phyloP scores from a whole-genome alignment of 805 yeast genomes.

The Lachancea kluyveri region DNA sequence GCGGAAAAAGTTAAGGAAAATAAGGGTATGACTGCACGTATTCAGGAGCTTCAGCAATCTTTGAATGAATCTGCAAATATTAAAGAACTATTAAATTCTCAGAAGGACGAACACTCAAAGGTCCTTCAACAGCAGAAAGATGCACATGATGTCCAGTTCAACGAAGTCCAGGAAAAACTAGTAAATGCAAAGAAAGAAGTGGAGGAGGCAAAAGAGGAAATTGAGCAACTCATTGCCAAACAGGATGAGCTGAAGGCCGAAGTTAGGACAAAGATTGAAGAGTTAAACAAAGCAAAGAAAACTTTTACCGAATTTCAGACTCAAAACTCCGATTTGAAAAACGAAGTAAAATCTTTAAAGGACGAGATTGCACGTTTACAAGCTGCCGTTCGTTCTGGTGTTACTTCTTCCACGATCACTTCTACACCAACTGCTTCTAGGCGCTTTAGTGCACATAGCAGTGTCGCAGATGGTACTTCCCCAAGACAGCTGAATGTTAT shows the following conservation, averaged over 20 bases:
- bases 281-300: slow-evolving; percentile 53
- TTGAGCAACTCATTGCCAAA: slow-evolving; percentile 52
- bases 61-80: slow-evolving; percentile 50
- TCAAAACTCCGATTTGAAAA: slow-evolving; percentile 59
- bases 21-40: slow-evolving; percentile 58
- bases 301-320: slow-evolving; percentile 53
- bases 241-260: slow-evolving; percentile 61
- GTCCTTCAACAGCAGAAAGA: slow-evolving; percentile 39
- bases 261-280: slow-evolving; percentile 53
- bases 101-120: slow-evolving; percentile 48
- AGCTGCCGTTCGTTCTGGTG: slow-evolving; percentile 28
- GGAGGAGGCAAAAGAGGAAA: slow-evolving; percentile 49
- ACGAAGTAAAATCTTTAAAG: slow-evolving; percentile 44
- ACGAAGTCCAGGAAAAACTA: slow-evolving; percentile 49
- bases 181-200: slow-evolving; percentile 48
- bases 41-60: slow-evolving; percentile 43
- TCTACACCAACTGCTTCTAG: slow-evolving; percentile 32
- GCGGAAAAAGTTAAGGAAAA: slow-evolving; percentile 78
- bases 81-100: slow-evolving; percentile 47
- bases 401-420: slow-evolving; percentile 23
- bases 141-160: slow-evolving; percentile 45
- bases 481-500: slow-evolving; percentile 19
- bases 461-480: slow-evolving; percentile 12
- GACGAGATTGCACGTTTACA: slow-evolving; percentile 43
- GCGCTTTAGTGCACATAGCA: slow-evolving; percentile 24